Base-by-base conservation (phyloP, 2,329 filamentous ascomycete species). In the Paecilomyces dactylethromorphus region DNA sequence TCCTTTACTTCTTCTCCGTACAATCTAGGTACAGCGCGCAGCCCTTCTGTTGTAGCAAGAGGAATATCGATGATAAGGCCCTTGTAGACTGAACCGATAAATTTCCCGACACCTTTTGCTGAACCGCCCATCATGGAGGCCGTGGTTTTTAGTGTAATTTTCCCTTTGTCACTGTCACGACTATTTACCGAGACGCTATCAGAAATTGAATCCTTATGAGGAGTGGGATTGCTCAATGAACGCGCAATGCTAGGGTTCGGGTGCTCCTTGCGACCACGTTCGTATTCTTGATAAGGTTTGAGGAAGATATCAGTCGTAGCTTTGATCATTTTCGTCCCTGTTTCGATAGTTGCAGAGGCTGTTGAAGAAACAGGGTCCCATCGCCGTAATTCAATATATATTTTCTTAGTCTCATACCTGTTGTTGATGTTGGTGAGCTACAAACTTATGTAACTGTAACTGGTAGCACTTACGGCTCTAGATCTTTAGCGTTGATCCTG, bases 1-100 rank as follows among this genome's bases (percentile, higher is more conserved):
- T 71, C 66, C 31, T 67, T 65, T 3, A 71, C 66, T 26, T 68
- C 65, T 26, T 75, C 71, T 10, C 73, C 72, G 55, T 73, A 75
- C 1, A 75, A 55, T 13, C 59, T 67, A 0, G 74, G 74, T 2
- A 69, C 64, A 15, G 66, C 63, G 50, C 68, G 65, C 26, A 76
- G 65, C 1, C 72, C 74, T 58, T 76, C 72, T 1, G 74, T 60
- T 0, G 69, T 58, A 1, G 74, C 73, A 22, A 71, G 63, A 0
- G 73, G 74, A 24, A 76, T 57, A 53, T 74, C 70, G 3, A 76
- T 68, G 0, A 71, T 54, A 0, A 66, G 53, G 3, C 71, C 73
- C 54, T 73, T 72, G 31, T 64, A 60, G 52, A 60, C 63, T 3
- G 58, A 59, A 2, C 57, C 63, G 35, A 39, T 39, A 39, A 39